These are phyloP conservation scores for Cornus kousa DNA, from an alignment of 148 eudicot species.

Conservation along the genomic window DNA sequence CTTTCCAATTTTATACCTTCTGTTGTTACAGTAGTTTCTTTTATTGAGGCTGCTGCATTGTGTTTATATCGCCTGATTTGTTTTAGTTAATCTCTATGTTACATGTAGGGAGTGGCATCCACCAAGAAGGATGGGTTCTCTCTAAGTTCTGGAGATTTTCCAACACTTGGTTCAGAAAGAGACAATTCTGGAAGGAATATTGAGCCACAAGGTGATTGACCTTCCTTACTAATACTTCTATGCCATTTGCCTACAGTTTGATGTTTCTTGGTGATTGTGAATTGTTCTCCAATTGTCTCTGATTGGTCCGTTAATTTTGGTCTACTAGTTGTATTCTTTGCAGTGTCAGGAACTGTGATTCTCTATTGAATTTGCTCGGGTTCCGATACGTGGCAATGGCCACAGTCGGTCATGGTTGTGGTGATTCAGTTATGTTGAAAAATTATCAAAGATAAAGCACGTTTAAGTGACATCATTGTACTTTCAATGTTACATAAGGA, in stretches of 20 bases:
- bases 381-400: background rate
- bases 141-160: constrained; percentile 90
- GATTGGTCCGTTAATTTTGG: background rate
- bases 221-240: constrained; percentile 1
- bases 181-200: constrained; percentile 47
- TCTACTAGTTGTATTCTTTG: background rate
- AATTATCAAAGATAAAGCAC: background rate
- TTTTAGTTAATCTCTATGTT: constrained; percentile 9
- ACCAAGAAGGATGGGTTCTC: constrained; percentile 61
- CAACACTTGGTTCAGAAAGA: constrained; percentile 87
- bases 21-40: background rate
- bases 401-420: background rate
- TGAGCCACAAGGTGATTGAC: constrained; percentile 57
- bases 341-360: background rate
- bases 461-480: background rate
- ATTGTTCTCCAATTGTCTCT: background rate
- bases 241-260: background rate
- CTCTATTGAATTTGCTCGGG: background rate
- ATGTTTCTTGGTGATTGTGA: background rate
- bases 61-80: constrained; percentile 7
- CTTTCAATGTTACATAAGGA: background rate
- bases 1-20: background rate
- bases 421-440: too few species aligned
- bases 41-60: background rate
- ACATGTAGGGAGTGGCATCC: constrained; percentile 49